Conservation (phyloP, 177 flowering plant genomes). For the Telopea speciosissima region DNA sequence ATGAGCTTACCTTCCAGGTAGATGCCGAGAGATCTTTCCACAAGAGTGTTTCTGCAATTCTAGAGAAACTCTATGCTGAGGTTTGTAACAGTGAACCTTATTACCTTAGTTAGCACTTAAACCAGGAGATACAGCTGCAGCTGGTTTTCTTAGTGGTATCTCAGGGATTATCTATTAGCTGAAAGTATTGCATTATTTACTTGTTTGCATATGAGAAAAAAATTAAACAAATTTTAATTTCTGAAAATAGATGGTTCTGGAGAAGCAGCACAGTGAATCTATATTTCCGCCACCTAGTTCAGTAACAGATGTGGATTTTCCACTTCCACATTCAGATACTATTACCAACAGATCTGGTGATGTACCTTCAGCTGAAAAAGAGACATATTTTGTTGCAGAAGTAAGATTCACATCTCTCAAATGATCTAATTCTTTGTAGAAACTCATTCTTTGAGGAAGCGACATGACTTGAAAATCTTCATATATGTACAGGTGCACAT, state of each 20-base stretch:
- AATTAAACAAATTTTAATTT: not conserved
- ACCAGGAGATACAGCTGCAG: not conserved
- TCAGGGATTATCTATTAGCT: not conserved
- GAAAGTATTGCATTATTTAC: not conserved
- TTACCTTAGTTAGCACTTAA: not conserved
- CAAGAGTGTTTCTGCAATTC: constrained; percentile 39
- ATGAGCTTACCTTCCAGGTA: constrained; percentile 38
- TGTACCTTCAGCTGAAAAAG: constrained; percentile 16
- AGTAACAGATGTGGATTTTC: constrained; percentile 23
- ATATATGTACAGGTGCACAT: not conserved
- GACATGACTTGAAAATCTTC: not conserved
- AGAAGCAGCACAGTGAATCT: constrained; percentile 39
- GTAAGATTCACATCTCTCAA: constrained; percentile 28
- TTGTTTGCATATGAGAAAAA: not conserved
- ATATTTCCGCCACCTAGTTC: constrained; percentile 16
- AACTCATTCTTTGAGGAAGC: not conserved
- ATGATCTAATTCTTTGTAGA: not conserved
- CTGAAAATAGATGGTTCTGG: constrained; percentile 49
- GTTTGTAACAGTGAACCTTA: constrained; percentile 26
- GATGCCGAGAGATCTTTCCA: constrained; percentile 82
- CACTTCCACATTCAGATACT: constrained; percentile 17
- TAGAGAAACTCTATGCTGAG: constrained; percentile 64
- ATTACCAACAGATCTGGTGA: constrained; percentile 27
- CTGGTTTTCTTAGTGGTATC: not conserved
- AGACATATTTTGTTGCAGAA: constrained; percentile 45